Base-by-base conservation (phyloP, 371 early-diverging fungal genomes). In the Thermomucor indicae-seudaticae region DNA sequence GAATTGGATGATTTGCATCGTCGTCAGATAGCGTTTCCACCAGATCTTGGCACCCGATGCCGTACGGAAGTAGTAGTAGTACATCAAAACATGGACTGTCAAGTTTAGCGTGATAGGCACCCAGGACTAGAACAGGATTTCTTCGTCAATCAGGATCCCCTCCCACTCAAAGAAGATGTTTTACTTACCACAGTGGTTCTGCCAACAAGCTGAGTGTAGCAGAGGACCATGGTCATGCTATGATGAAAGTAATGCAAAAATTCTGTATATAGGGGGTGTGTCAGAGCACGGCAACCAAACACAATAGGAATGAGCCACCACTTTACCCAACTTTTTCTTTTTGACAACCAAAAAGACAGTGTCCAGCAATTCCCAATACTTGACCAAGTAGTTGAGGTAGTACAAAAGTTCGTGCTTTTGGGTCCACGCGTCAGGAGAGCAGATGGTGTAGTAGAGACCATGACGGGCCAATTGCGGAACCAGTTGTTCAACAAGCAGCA, bases 11-110 rank as follows among this genome's bases (percentile, higher is more conserved):
- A 93, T 93, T 66, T 93, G 94, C 59, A 91, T 64, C 4, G 90
- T 85, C 39, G 94, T 93, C 34, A 93, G 74, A 53, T 88, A 81
- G 55, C 84, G 79, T 77, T 93, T 93, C 92, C 92, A 92, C 92
- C 91, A 92, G 53, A 90, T 78, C 59, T 75, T 77, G 65, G 79
- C 85, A 19, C 88, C 87, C 35, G 87, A 72, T 22, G 90, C 80
- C 4, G 91, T 86, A 51, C 89, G 84, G 72, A 84, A 90, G 74
- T 92, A 93, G 70, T 90, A 92, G 59, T 87, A 89, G 71, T 90
- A 90, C 92, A 92, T 92, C 53, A 90, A 67, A 37, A 90, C 88
- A 59, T 93, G 94, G 4, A 93, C 92, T n/a, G 80, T 67, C 66
- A 93, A 67, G 70, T 93, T 93, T 50, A 93, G 68, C 8, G 67